Evolutionary conservation across 2,329 filamentous ascomycete genomes (phyloP), one percentile per base, ranked within the genome.

Genomic region (Coleophoma crateriformis): DNA sequence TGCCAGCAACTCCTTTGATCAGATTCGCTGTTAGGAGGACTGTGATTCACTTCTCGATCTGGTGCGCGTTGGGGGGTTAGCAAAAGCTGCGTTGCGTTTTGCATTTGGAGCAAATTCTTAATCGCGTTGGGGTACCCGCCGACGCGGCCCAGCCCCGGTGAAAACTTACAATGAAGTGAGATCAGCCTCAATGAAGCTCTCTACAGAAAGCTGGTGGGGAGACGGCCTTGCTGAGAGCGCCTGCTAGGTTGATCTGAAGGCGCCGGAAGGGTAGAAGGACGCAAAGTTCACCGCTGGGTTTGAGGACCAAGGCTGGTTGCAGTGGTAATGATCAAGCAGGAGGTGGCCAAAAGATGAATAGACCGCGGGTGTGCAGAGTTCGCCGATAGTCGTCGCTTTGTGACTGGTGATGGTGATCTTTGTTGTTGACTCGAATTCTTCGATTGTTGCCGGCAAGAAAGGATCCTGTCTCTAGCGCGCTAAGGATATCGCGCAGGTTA

Each of bases 41-140:
- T 60, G 55, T 60, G 59, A 62, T 62, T 60, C 61, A 65, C 62
- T 62, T 57, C 57, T 51, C 17, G 48, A 51, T 53, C 62, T 64
- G 34, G 52, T 54, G 54, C 53, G 54, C 56, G 17, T 15, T 5
- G 17, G 38, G 19, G 14, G 22, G 49, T 63, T 54, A 61, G 58
- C 50, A 56, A 47, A 52, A 50, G 53, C 42, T 59, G 57, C 50
- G 47, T 17, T 38, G 35, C 14, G 37, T 42, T 20, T 27, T 41
- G 46, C 41, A 43, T 49, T 41, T 56, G 52, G 35, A n/a, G 35
- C 35, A 38, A 49, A 47, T 53, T 44, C 42, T 39, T 46, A 33
- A 51, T 45, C 54, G 56, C 56, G 54, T 50, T 54, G 43, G 46
- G 39, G 34, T 32, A n/a, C 32, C 33, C 44, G 40, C 38, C 48